Evolutionary conservation across 495 filamentous ascomycete species (phyloP).

Genomic region (Aspergillus biplanus): DNA sequence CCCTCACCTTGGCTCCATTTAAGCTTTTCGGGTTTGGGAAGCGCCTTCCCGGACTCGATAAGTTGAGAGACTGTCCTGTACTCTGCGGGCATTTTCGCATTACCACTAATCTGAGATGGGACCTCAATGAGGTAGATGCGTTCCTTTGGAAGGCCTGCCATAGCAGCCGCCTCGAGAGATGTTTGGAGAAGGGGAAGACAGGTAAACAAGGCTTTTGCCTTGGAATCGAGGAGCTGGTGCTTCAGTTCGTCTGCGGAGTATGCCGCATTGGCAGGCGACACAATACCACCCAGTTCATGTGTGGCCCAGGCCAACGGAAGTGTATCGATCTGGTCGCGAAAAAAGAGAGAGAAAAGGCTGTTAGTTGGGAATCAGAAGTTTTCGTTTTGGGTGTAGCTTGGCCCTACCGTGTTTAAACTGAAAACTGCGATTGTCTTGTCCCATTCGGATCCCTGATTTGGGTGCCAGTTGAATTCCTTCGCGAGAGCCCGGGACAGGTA

Average conservation of each 20-base stretch:
- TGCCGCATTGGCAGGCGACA: slow-evolving; percentile 80
- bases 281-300: slow-evolving; percentile 75
- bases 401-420: slow-evolving; percentile 76
- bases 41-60: slow-evolving; percentile 62
- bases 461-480: slow-evolving; percentile 74
- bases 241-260: slow-evolving; percentile 77
- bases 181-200: slow-evolving; percentile 74
- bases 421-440: slow-evolving; percentile 83
- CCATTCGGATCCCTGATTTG: slow-evolving; percentile 79
- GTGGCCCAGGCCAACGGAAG: slow-evolving; percentile 74
- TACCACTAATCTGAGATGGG: slow-evolving; percentile 55
- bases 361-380: not conserved
- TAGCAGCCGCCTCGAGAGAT: slow-evolving; percentile 69
- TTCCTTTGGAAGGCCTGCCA: slow-evolving; percentile 68
- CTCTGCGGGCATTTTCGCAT: slow-evolving; percentile 47
- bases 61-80: slow-evolving; percentile 76
- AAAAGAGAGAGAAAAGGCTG: not conserved
- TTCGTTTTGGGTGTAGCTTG: not conserved
- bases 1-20: slow-evolving; percentile 77
- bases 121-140: slow-evolving; percentile 76
- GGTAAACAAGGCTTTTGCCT: slow-evolving; percentile 77
- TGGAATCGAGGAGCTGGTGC: slow-evolving; percentile 77
- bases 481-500: slow-evolving; percentile 70
- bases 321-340: slow-evolving; percentile 69
- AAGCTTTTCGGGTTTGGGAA: slow-evolving; percentile 65